Conservation (phyloP, 768 basidiomycete species). For the Kwoniella newhampshirensis region DNA sequence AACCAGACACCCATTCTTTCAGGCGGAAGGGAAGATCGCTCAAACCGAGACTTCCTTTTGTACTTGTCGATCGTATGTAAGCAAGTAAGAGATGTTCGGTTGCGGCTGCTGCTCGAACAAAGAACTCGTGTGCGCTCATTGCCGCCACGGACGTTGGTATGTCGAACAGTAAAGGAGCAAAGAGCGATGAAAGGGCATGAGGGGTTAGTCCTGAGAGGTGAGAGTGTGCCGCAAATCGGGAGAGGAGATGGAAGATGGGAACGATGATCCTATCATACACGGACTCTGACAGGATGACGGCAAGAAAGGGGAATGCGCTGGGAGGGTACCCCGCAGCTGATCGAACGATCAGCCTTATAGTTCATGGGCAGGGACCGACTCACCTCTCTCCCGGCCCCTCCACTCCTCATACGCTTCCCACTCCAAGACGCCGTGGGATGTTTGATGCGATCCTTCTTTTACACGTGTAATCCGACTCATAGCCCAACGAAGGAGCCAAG, state of each 20-base stretch:
- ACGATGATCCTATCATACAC: slow-evolving; percentile 27
- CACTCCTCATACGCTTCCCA: slow-evolving; percentile 84
- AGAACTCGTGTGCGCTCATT: slow-evolving; percentile 64
- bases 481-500: slow-evolving; percentile 90
- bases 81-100: slow-evolving; percentile 91
- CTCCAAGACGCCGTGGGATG: slow-evolving; percentile 65
- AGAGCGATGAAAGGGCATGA: slow-evolving; percentile 81
- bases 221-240: slow-evolving; percentile 78
- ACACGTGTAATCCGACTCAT: slow-evolving; percentile 74
- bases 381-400: slow-evolving; percentile 77
- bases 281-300: slow-evolving; percentile 51
- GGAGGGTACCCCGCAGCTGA: slow-evolving; percentile 68
- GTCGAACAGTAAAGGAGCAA: slow-evolving; percentile 86
- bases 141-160: slow-evolving; percentile 55
- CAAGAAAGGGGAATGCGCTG: slow-evolving; percentile 69
- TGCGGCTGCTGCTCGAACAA: slow-evolving; percentile 77
- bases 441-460: slow-evolving; percentile 48
- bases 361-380: slow-evolving; percentile 13
- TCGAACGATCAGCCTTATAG: slow-evolving; percentile 10
- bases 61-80: slow-evolving; percentile 79
- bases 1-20: slow-evolving; percentile 86
- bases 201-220: slow-evolving; percentile 85
- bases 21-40: slow-evolving; percentile 67
- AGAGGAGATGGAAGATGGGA: slow-evolving; percentile 75
- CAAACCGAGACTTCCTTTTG: slow-evolving; percentile 42